Evolutionary conservation across 2,329 filamentous ascomycete species (phyloP).

Genomic region (Paramyrothecium roridum): DNA sequence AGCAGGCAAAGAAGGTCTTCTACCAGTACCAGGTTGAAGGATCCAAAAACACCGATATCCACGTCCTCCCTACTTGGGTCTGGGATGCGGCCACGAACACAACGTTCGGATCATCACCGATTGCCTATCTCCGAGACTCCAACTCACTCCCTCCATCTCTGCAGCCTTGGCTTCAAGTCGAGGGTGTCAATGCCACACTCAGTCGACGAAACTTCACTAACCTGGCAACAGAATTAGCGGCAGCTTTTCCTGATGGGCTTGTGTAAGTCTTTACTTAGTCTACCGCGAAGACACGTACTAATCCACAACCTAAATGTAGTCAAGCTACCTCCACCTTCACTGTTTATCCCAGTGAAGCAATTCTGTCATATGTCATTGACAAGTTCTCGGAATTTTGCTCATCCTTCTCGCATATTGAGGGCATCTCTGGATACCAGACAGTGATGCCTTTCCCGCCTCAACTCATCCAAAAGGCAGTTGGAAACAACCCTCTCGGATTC

Average conservation of each 20-base stretch:
- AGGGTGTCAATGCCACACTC: neutral
- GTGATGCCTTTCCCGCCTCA: neutral
- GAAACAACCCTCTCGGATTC: neutral
- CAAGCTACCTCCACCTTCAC: neutral
- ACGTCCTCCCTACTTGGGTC: neutral
- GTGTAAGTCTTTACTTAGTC: no score
- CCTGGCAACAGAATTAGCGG: neutral
- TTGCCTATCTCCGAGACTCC: neutral
- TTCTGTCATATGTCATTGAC: neutral
- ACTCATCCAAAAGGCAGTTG: neutral
- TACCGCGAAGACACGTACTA: neutral
- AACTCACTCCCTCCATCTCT: neutral
- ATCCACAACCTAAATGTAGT: neutral
- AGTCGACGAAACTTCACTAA: neutral
- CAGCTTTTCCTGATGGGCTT: neutral
- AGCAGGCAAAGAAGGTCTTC: neutral
- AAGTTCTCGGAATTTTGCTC: neutral
- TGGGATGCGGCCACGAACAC: neutral
- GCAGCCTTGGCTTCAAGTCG: neutral
- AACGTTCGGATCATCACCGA: neutral
- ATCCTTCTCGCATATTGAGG: neutral
- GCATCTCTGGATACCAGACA: neutral
- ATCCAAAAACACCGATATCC: neutral
- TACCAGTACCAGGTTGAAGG: conserved; percentile 1
- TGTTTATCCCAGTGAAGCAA: neutral